Conservation (phyloP, 495 filamentous ascomycete species). For the Annulohypoxylon bovei region DNA sequence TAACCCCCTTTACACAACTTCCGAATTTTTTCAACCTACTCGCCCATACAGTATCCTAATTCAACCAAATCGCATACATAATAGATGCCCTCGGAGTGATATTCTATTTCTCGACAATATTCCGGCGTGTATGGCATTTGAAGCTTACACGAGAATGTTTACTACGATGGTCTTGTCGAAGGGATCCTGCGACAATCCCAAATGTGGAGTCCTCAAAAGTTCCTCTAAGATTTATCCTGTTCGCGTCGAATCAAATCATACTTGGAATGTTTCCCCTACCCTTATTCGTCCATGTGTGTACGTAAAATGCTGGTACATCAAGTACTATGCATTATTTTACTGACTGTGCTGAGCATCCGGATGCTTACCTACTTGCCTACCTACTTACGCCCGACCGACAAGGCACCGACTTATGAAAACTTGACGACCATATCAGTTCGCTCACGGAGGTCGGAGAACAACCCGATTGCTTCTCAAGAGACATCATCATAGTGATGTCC, state of each 20-base stretch:
- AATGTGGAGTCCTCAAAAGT: slow-evolving; percentile 33
- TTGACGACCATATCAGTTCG: neutral
- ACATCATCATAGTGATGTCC: neutral
- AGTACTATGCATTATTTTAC: neutral
- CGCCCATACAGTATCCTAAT: neutral
- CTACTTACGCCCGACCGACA: neutral
- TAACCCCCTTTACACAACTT: slow-evolving; percentile 5
- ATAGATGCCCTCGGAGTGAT: neutral
- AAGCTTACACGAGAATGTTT: neutral
- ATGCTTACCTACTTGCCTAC: slow-evolving; percentile 6
- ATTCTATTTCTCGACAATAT: neutral
- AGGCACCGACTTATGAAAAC: neutral
- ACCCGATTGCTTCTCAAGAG: neutral
- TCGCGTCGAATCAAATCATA: slow-evolving; percentile 24
- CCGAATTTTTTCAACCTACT: neutral
- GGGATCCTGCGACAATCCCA: slow-evolving; percentile 29
- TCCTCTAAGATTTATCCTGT: slow-evolving; percentile 18
- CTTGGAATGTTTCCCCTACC: neutral
- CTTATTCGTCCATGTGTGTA: slow-evolving; percentile 18
- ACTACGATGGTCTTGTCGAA: neutral
- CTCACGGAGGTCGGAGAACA: neutral
- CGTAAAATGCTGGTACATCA: slow-evolving; percentile 11
- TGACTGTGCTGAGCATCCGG: neutral
- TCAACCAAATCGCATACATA: neutral
- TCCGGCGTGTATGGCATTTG: neutral